These are phyloP conservation scores for Bruguiera parviflora DNA, from an alignment of 345 rosid species.

Conservation along the genomic window DNA sequence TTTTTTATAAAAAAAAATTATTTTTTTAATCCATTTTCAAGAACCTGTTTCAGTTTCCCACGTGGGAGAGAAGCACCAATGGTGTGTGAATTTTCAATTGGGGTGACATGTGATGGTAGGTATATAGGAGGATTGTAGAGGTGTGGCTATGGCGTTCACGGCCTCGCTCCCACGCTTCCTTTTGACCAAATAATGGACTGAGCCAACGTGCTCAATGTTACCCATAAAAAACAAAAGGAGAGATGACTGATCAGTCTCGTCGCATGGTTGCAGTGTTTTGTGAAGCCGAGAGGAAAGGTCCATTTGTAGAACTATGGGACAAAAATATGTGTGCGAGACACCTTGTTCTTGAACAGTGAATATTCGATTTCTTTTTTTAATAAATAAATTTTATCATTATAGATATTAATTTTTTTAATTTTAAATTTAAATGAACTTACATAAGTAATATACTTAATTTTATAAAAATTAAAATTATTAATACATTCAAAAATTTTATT, in stretches of 20 bases:
- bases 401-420: no score
- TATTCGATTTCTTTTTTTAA: no score
- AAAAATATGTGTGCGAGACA: no score
- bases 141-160: background rate
- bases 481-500: no score
- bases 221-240: background rate
- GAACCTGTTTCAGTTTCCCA: no score
- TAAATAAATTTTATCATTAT: no score
- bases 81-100: background rate
- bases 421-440: no score
- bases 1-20: no score
- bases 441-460: no score
- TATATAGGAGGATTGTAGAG: background rate
- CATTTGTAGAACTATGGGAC: no score
- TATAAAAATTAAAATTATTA: no score
- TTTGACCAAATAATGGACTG: background rate
- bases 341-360: no score
- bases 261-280: background rate
- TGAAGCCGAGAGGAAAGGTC: background rate
- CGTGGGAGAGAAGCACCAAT: background rate
- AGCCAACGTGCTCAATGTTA: background rate
- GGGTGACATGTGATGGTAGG: background rate
- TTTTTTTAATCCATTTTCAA: background rate
- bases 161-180: background rate
- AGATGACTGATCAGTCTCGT: background rate